Conservation (phyloP, 805 yeast species). For the Danielozyma ontarioensis region DNA sequence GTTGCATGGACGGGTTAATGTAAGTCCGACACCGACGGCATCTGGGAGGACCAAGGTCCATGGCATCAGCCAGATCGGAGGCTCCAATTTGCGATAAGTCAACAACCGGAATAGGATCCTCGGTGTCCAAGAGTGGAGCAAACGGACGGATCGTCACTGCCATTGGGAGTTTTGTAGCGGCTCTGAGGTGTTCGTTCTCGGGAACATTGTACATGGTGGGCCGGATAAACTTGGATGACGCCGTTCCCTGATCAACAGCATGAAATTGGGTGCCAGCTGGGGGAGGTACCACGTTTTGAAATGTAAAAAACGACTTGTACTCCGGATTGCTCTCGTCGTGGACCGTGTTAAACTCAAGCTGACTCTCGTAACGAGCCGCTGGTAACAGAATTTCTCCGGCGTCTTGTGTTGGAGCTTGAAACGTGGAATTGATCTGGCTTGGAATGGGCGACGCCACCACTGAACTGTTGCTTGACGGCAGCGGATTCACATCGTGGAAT, state of each 20-base stretch:
- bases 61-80: constrained; percentile 13
- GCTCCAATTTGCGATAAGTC: constrained; percentile 45
- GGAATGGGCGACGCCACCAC: constrained; percentile 4
- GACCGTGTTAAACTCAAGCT: constrained; percentile 18
- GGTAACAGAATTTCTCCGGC: constrained; percentile 9
- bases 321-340: constrained; percentile 26
- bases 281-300: constrained; percentile 80
- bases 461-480: no score
- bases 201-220: constrained; percentile 83
- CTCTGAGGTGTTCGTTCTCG: constrained; percentile 60
- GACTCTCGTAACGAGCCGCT: constrained; percentile 15
- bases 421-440: background rate
- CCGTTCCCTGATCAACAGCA: constrained; percentile 76
- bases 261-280: constrained; percentile 66
- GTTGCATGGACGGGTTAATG: constrained; percentile 77
- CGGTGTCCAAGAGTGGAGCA: constrained; percentile 50
- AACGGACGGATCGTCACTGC: constrained; percentile 83
- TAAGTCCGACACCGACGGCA: constrained; percentile 91
- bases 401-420: constrained; percentile 1
- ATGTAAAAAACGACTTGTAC: constrained; percentile 55
- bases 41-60: constrained; percentile 67
- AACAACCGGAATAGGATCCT: constrained; percentile 62
- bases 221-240: constrained; percentile 75
- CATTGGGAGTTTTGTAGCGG: constrained; percentile 70
- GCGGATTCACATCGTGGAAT: constrained; percentile 18